Conservation (phyloP, 306 rosid genomes). For the Castanea mollissima region DNA sequence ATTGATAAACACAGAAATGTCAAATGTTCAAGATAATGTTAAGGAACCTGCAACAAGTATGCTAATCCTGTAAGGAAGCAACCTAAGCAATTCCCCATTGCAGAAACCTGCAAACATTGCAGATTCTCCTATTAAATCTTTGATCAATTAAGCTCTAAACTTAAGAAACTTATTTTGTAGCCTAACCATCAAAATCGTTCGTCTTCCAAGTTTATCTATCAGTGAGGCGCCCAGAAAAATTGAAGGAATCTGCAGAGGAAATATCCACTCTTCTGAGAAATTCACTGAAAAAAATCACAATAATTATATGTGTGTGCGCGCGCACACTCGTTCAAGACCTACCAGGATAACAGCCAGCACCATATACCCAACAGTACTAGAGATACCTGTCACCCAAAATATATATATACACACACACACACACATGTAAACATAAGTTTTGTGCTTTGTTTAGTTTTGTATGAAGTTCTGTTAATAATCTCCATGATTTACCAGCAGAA, state of each 20-base stretch:
- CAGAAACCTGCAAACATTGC: slow-evolving; percentile 11
- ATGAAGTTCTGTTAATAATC: background rate
- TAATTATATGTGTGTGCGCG: background rate
- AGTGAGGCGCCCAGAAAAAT: slow-evolving; percentile 4
- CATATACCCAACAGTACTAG: slow-evolving; percentile 12
- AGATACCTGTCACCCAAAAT: slow-evolving; percentile 3
- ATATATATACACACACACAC: too few species aligned
- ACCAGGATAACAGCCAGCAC: slow-evolving; percentile 15
- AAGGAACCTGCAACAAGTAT: slow-evolving; percentile 16
- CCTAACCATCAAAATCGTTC: slow-evolving; percentile 24
- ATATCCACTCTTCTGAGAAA: background rate
- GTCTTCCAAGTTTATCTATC: slow-evolving; percentile 22
- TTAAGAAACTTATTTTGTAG: background rate
- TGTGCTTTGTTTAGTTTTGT: background rate
- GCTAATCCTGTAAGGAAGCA: slow-evolving; percentile 1
- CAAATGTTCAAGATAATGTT: background rate
- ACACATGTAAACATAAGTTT: background rate
- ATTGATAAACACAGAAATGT: too few species aligned
- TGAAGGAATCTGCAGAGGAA: slow-evolving; percentile 11
- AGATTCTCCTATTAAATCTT: background rate
- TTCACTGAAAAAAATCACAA: background rate
- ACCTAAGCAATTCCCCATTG: slow-evolving; percentile 15
- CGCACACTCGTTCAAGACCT: background rate
- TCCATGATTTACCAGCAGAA: slow-evolving; percentile 15
- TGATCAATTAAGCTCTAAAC: background rate